phyloP scores from a whole-genome alignment of 306 rosid species.

The Corylus heterophylla region DNA sequence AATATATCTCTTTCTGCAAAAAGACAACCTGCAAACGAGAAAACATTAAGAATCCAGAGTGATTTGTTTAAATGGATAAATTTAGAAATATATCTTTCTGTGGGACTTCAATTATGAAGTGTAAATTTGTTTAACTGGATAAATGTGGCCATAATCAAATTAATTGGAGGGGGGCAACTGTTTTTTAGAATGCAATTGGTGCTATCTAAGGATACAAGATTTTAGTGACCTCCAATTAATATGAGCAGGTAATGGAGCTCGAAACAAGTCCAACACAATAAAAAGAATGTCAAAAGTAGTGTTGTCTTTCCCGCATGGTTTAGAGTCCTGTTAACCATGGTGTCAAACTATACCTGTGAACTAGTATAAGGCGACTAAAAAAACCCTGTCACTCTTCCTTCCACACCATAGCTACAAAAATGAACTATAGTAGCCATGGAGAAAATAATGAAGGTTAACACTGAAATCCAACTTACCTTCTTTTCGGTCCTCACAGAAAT shows the following conservation, averaged over 20 bases:
- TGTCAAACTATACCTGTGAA: background rate
- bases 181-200: background rate
- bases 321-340: background rate
- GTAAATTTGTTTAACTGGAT: background rate
- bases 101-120: background rate
- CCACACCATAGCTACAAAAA: background rate
- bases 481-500: slow-evolving; percentile 59
- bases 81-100: too few species aligned
- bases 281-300: too few species aligned
- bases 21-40: slow-evolving; percentile 59
- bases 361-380: background rate
- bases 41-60: background rate
- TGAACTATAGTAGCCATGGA: background rate
- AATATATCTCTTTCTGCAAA: slow-evolving; percentile 68
- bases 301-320: too few species aligned
- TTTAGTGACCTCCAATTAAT: too few species aligned
- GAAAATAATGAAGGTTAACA: background rate
- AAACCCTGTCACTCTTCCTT: too few species aligned
- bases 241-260: too few species aligned
- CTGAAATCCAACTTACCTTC: slow-evolving; percentile 42
- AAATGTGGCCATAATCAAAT: background rate
- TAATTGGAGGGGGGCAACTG: background rate
- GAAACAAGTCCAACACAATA: background rate
- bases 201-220: too few species aligned
- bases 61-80: background rate